Base-by-base conservation (phyloP, 352 stramenopile genomes). In the Elongisporangium anandrum region DNA sequence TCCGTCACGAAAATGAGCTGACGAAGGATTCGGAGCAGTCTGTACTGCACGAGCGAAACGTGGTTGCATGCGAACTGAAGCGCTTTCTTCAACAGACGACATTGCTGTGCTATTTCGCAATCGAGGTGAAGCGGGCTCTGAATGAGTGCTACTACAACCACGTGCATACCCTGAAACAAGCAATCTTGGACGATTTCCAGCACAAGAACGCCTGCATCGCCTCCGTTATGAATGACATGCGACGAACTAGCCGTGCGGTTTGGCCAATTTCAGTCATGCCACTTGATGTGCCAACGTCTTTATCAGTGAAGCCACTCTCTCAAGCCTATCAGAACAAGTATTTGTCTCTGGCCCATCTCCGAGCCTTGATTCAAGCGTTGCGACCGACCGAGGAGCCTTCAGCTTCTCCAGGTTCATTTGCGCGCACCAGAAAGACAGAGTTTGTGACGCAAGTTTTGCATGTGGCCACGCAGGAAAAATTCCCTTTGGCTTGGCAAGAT, bases 401-500 rank as follows among this genome's bases (percentile, higher is more conserved):
- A 13, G 2, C 45, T 20, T 24, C 64, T 57, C 22, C 57, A 54
- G 4, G 13, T 41, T 21, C 29, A 7, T 9, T 29, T 57, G 15
- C 52, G 26, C 49, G 22, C 2, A 60, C 72, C 17, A 29, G 51
- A 12, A 73, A 68, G 26, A 61, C 85, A 4, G 61, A 68, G 19
- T 79, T 85, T 38, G 60, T 84, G 16, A 60, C 68, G 9, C 57
- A 72, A 22, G 59, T 85, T 1, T 62, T 88, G 9, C 59, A 69
- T 23, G 56, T 66, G 0, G 65, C 79, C 0, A 41, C 29, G 48
- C 67, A 71, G 12, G 17, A 70, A 52, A 29, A 38, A 13, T 85
- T 87, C 52, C 76, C 74, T 16, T 17, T 8, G 6, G 56, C 51
- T 1, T 88, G 79, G 79, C 65, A 59, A 57, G 64, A 73, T 39